These are phyloP conservation scores for Hericium alpestre DNA, from an alignment of 768 basidiomycete species.

Conservation along the genomic window DNA sequence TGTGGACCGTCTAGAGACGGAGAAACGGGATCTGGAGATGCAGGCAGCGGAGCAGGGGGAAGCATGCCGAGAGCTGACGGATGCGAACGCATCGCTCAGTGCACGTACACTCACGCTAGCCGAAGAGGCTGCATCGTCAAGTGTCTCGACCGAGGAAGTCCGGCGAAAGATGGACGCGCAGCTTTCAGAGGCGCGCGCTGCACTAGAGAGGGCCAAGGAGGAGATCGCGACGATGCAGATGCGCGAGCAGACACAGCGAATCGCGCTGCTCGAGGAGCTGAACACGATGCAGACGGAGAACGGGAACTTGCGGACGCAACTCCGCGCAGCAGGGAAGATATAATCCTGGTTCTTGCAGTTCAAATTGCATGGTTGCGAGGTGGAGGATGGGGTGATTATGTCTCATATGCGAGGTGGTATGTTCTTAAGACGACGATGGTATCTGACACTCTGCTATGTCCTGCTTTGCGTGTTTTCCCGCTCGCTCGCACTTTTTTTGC, in stretches of 20 bases:
- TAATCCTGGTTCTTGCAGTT: conserved; percentile 8
- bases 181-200: conserved; percentile 39
- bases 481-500: not conserved
- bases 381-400: not conserved
- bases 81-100: conserved; percentile 70
- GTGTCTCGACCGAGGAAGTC: conserved; percentile 41
- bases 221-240: conserved; percentile 59
- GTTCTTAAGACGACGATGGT: not conserved
- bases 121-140: conserved; percentile 47
- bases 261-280: conserved; percentile 81
- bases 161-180: conserved; percentile 56
- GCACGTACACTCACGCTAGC: conserved; percentile 62
- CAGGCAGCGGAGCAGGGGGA: conserved; percentile 65
- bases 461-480: not conserved
- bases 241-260: conserved; percentile 72
- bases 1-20: conserved; percentile 46
- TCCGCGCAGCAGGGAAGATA: conserved; percentile 47
- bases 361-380: not conserved
- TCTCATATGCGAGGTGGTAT: not conserved
- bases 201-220: conserved; percentile 36
- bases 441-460: not conserved
- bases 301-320: conserved; percentile 53
- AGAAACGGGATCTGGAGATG: conserved; percentile 62
- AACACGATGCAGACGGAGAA: conserved; percentile 79
- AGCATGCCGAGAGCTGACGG: conserved; percentile 58